Percentiles rank a stretch among this genome's conserved stretches.
Evolutionary conservation across 306 rosid genomes (phyloP).

Genomic region (Gillenia trifoliata): DNA sequence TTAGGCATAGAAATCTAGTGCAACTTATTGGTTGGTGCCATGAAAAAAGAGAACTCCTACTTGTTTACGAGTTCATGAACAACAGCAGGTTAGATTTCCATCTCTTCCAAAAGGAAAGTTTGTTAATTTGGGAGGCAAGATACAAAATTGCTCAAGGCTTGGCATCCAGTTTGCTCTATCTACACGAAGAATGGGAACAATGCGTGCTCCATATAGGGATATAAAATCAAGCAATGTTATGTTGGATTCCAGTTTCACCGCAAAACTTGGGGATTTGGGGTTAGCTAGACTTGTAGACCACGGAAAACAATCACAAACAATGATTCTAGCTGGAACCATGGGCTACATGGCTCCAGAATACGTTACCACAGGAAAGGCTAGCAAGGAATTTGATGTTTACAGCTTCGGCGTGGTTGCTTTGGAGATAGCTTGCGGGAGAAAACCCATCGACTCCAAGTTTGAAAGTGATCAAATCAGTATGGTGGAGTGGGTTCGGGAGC

Average conservation of each 20-base stretch:
- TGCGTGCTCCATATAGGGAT: slow-evolving; percentile 35
- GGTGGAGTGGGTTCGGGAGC: slow-evolving; percentile 30
- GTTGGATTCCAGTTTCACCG: slow-evolving; percentile 25
- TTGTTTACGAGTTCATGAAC: slow-evolving; percentile 32
- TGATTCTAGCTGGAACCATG: no score
- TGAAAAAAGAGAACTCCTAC: slow-evolving; percentile 7
- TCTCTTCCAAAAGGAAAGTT: not conserved
- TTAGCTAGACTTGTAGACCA: slow-evolving; percentile 3
- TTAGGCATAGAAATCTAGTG: not conserved
- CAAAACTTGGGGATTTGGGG: slow-evolving; percentile 33
- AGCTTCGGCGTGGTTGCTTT: slow-evolving; percentile 24
- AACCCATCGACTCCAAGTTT: not conserved
- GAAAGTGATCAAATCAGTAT: slow-evolving; percentile 5
- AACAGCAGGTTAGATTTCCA: slow-evolving; percentile 19
- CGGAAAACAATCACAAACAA: no score
- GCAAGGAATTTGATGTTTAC: slow-evolving; percentile 26
- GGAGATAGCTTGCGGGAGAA: not conserved
- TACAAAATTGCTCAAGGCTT: slow-evolving; percentile 2
- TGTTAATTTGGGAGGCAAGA: slow-evolving; percentile 3
- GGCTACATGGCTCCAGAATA: slow-evolving; percentile 14
- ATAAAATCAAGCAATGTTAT: slow-evolving; percentile 34
- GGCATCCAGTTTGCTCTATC: slow-evolving; percentile 19
- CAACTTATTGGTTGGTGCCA: slow-evolving; percentile 7
- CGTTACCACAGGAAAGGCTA: slow-evolving; percentile 16
- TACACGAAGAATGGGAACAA: not conserved